Percentiles rank a stretch among this genome's conserved stretches.
Conservation (phyloP, 106 monocot species). For the Ottelia alismoides region DNA sequence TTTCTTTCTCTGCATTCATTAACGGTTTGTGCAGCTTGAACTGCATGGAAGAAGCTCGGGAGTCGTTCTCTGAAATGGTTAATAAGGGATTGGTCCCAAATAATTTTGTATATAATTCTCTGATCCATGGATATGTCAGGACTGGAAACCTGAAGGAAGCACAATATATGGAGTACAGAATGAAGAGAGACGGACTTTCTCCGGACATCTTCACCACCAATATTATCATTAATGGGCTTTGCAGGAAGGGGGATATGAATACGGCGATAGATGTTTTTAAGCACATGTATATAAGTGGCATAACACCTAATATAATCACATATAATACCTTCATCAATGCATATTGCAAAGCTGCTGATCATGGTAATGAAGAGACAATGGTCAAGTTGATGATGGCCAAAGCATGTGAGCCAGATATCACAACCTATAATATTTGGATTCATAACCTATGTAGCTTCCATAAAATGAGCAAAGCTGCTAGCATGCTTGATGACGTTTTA, state of each 20-base stretch:
- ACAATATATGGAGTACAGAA: conserved; percentile 39
- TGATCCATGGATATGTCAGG: conserved; percentile 53
- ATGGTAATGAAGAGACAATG: conserved; percentile 26
- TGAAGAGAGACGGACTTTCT: conserved; percentile 47
- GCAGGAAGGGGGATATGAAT: conserved; percentile 29
- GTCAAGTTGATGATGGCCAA: conserved; percentile 41
- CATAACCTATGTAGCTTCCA: conserved; percentile 45
- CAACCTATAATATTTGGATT: conserved; percentile 91
- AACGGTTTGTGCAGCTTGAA: conserved; percentile 59
- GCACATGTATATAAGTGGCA: conserved; percentile 29
- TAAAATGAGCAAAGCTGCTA: conserved; percentile 43
- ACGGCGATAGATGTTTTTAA: conserved; percentile 22
- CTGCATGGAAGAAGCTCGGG: conserved; percentile 37
- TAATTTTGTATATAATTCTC: conserved; percentile 75
- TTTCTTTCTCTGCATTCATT: conserved; percentile 79
- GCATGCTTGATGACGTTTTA: conserved; percentile 44
- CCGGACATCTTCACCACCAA: conserved; percentile 90
- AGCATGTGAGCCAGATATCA: conserved; percentile 64
- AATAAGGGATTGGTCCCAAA: conserved; percentile 67
- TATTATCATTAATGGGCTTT: conserved; percentile 73
- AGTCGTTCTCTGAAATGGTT: conserved; percentile 49
- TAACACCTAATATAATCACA: conserved; percentile 54
- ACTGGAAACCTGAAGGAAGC: conserved; percentile 50
- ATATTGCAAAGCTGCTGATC: conserved; percentile 41
- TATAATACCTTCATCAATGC: conserved; percentile 72